These are phyloP conservation scores for Sugiyamaella sp. DNA, from an alignment of 1,139 yeast species.

Conservation along the genomic window DNA sequence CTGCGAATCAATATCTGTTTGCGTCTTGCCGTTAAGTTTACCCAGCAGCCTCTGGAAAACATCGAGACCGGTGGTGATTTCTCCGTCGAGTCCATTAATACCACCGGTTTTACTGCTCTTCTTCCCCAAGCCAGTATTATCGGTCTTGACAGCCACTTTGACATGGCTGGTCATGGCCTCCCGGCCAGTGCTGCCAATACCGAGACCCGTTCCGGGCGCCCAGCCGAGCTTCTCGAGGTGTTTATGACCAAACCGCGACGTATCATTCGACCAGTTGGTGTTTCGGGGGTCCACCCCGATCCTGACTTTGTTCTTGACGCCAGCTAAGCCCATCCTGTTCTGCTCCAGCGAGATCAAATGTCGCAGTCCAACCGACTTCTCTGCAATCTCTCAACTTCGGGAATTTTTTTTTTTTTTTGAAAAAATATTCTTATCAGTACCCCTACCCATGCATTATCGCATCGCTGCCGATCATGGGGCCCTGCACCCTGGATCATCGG, in stretches of 20 bases:
- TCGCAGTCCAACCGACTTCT: no score
- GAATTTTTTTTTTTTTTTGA: no score
- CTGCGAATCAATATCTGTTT: constrained; percentile 37
- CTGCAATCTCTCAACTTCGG: no score
- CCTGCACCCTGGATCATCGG: no score
- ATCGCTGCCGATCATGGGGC: no score
- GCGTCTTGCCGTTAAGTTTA: constrained; percentile 56
- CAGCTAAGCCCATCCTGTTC: constrained; percentile 78
- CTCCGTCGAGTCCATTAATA: constrained; percentile 68
- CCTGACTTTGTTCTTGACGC: constrained; percentile 75
- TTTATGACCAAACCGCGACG: constrained; percentile 82
- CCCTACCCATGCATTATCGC: no score
- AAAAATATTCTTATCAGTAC: no score
- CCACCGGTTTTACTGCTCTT: constrained; percentile 55
- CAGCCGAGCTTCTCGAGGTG: constrained; percentile 84
- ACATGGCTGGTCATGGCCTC: constrained; percentile 68
- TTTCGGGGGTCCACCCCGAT: constrained; percentile 94
- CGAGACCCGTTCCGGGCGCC: constrained; percentile 90
- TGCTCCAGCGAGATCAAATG: no score
- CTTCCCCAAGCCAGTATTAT: constrained; percentile 86
- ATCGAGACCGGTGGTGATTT: constrained; percentile 88
- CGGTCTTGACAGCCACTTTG: constrained; percentile 78
- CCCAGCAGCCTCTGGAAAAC: constrained; percentile 91
- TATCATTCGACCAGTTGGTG: constrained; percentile 90
- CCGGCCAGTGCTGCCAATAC: constrained; percentile 58